Conservation (phyloP, 2,329 filamentous ascomycete genomes). For the Ceratocystis alfenasii region DNA sequence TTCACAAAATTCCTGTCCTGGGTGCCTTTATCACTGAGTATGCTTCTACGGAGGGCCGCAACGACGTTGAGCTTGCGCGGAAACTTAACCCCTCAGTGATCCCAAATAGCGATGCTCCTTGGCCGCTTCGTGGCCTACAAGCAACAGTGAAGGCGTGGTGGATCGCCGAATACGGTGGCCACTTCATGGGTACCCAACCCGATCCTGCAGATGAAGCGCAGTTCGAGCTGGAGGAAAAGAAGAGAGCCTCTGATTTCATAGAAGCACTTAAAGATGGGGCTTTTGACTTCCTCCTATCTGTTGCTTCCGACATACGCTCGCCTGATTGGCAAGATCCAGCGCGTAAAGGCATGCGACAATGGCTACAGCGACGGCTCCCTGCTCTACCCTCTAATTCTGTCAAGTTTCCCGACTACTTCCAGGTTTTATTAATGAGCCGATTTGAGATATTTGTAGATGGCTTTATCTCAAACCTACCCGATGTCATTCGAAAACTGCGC, state of each 20-base stretch:
- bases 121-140: conserved; percentile 63
- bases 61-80: conserved; percentile 55
- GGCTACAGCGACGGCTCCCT: conserved; percentile 70
- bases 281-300: conserved; percentile 79
- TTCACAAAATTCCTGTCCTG: conserved; percentile 74
- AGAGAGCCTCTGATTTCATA: conserved; percentile 60
- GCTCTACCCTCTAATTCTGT: conserved; percentile 55
- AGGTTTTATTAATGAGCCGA: conserved; percentile 61
- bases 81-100: conserved; percentile 58
- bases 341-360: conserved; percentile 66
- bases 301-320: conserved; percentile 68
- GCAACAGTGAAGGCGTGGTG: conserved; percentile 73
- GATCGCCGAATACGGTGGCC: conserved; percentile 85
- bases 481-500: conserved; percentile 74
- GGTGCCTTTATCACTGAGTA: conserved; percentile 66
- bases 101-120: conserved; percentile 53
- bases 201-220: conserved; percentile 34
- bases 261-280: conserved; percentile 76
- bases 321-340: conserved; percentile 82
- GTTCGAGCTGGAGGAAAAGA: conserved; percentile 46
- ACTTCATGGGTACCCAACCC: conserved; percentile 64
- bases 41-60: conserved; percentile 62
- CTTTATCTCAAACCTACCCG: conserved; percentile 90
- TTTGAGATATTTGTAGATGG: conserved; percentile 80
- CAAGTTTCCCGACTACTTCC: conserved; percentile 60